phyloP scores from a whole-genome alignment of 208 protist species.

The Crithidia thermophila region DNA sequence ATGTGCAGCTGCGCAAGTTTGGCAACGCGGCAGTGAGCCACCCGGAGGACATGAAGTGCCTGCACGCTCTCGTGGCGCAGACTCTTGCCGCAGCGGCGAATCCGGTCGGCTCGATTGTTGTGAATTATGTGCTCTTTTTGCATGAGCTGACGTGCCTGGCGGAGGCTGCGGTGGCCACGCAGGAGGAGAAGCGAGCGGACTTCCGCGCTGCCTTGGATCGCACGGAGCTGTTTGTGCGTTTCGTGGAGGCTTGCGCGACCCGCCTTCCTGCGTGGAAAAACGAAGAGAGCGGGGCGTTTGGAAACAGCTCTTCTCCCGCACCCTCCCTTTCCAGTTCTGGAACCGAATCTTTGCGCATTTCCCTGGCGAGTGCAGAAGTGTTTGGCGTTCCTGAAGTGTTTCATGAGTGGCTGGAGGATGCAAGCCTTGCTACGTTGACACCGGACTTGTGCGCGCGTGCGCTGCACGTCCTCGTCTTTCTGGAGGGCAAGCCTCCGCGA shows the following conservation, averaged over 20 bases:
- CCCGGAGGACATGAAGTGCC: constrained; percentile 79
- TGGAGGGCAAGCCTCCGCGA: constrained; percentile 56
- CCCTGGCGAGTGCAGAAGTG: background rate
- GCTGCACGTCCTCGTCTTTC: constrained; percentile 43
- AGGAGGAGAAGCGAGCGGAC: constrained; percentile 1
- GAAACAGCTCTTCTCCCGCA: too few species aligned
- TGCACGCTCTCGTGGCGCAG: constrained; percentile 87
- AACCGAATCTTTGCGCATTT: background rate
- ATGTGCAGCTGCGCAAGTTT: constrained; percentile 45
- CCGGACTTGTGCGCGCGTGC: constrained; percentile 57
- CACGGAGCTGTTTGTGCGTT: constrained; percentile 18
- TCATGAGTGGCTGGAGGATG: constrained; percentile 12
- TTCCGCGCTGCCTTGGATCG: constrained; percentile 21
- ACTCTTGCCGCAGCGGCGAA: constrained; percentile 67
- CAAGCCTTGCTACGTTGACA: background rate
- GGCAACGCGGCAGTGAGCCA: constrained; percentile 85
- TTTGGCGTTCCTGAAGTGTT: background rate
- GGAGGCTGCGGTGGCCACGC: background rate
- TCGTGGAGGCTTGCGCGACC: constrained; percentile 15
- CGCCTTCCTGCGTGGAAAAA: too few species aligned
- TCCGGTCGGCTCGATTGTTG: constrained; percentile 53
- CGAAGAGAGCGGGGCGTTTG: too few species aligned
- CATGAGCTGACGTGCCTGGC: constrained; percentile 14
- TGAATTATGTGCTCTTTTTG: constrained; percentile 65
- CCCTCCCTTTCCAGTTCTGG: too few species aligned